Conservation (phyloP, 2,329 filamentous ascomycete species). For the Botrytis aclada region DNA sequence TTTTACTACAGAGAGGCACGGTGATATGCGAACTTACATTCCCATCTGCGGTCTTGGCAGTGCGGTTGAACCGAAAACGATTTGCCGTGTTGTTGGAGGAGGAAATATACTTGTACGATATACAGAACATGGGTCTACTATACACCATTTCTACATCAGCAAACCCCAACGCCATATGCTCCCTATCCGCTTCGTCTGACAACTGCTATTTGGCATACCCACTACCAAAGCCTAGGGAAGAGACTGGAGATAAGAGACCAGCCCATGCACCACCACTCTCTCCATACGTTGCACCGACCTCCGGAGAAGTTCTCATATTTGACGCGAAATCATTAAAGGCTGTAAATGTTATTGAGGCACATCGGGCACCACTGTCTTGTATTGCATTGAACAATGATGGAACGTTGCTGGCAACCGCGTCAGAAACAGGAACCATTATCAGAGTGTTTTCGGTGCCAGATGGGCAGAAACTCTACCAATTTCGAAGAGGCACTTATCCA, state of each 20-base stretch:
- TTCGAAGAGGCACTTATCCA: constrained; percentile 90
- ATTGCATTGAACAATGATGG: constrained; percentile 92
- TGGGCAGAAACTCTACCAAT: constrained; percentile 92
- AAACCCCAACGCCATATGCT: constrained; percentile 87
- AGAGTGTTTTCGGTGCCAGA: constrained; percentile 90
- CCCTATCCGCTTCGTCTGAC: constrained; percentile 89
- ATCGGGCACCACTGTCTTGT: constrained; percentile 85
- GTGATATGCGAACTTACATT: constrained; percentile 99
- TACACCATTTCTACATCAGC: constrained; percentile 92
- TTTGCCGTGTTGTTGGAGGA: constrained; percentile 92
- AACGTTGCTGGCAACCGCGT: constrained; percentile 87
- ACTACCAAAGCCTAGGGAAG: constrained; percentile 69
- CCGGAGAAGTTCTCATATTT: constrained; percentile 89
- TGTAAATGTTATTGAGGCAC: constrained; percentile 92
- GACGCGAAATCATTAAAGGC: constrained; percentile 87
- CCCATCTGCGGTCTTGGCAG: constrained; percentile 90
- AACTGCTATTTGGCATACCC: constrained; percentile 96
- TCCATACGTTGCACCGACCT: constrained; percentile 77
- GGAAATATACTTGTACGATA: constrained; percentile 97
- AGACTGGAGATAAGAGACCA: constrained; percentile 56
- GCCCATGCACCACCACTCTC: constrained; percentile 81
- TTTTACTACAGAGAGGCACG: constrained; percentile 52
- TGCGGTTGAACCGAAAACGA: constrained; percentile 90
- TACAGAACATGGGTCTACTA: constrained; percentile 95
- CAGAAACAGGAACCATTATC: constrained; percentile 96